These are phyloP conservation scores for Babesia sp. DNA, from an alignment of 169 alveolate species.

Conservation along the genomic window DNA sequence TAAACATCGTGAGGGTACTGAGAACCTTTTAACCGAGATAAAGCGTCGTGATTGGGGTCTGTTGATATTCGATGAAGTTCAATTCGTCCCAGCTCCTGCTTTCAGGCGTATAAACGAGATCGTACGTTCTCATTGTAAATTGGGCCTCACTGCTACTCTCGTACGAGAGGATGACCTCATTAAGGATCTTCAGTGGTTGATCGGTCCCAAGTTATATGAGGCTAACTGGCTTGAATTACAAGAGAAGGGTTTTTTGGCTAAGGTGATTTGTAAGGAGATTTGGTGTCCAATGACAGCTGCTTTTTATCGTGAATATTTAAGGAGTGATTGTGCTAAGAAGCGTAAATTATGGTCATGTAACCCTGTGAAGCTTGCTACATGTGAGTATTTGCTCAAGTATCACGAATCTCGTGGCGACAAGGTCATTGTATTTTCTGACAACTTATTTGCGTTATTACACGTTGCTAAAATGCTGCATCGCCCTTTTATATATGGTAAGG, in stretches of 20 bases:
- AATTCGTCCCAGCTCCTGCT: constrained; percentile 97
- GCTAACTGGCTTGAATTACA: constrained; percentile 99
- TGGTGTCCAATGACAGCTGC: constrained; percentile 99
- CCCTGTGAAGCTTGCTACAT: constrained; percentile 94
- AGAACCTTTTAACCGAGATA: constrained; percentile 83
- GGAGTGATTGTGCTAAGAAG: constrained; percentile 86
- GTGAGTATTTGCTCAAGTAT: constrained; percentile 91
- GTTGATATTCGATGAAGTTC: constrained; percentile 97
- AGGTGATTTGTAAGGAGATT: constrained; percentile 96
- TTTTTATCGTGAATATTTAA: constrained; percentile 91
- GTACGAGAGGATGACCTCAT: constrained; percentile 98
- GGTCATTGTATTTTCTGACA: constrained; percentile 96
- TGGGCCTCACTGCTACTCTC: constrained; percentile 99
- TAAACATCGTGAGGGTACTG: constrained; percentile 87
- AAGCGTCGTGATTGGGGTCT: constrained; percentile 96
- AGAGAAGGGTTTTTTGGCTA: constrained; percentile 95
- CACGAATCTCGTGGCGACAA: constrained; percentile 98
- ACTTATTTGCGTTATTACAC: constrained; percentile 91
- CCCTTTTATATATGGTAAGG: constrained; percentile 92
- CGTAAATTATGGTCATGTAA: constrained; percentile 93
- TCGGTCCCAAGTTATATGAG: constrained; percentile 99
- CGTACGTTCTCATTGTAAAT: constrained; percentile 92
- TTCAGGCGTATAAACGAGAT: constrained; percentile 88
- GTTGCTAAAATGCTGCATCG: constrained; percentile 86
- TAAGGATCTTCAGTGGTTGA: constrained; percentile 95